A percentile compares a stretch with the other conserved stretches of the same genome.
These are phyloP conservation scores for Talaromyces sp. DNA, from an alignment of 2,329 filamentous ascomycete genomes.

Conservation along the genomic window DNA sequence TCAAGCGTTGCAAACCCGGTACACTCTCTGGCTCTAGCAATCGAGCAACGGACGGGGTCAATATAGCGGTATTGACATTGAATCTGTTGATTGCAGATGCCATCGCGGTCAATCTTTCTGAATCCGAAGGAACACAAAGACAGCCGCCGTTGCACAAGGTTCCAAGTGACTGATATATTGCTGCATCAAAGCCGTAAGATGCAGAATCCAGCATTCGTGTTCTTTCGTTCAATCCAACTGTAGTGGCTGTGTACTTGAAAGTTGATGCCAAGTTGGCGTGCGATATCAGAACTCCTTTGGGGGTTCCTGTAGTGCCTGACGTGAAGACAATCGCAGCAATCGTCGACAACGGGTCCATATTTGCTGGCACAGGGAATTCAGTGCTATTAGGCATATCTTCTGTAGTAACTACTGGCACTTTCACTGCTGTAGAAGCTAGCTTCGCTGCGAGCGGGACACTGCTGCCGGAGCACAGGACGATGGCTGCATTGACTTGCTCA, in stretches of 20 bases:
- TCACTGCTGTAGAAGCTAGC: neutral
- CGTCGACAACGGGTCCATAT: neutral
- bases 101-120: neutral
- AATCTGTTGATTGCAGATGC: neutral
- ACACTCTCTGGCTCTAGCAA: neutral
- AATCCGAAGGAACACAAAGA: constrained; percentile 54
- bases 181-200: constrained; percentile 35
- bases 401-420: constrained; percentile 14
- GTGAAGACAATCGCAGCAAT: constrained; percentile 51
- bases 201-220: constrained; percentile 42
- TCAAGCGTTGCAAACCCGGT: constrained; percentile 11
- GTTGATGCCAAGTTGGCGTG: constrained; percentile 48
- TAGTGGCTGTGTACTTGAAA: constrained; percentile 49
- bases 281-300: constrained; percentile 5
- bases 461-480: constrained; percentile 12
- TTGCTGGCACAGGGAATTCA: neutral
- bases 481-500: neutral
- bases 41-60: constrained; percentile 2
- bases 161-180: constrained; percentile 53
- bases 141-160: constrained; percentile 56
- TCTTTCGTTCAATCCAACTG: constrained; percentile 48
- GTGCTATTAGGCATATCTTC: neutral
- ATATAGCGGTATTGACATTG: neutral
- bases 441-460: neutral
- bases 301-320: constrained; percentile 5